A percentile compares a stretch with the other conserved stretches of the same genome.
Evolutionary conservation across 202 grass and related monocot species (phyloP).

Genomic region (Eragrostis tef): DNA sequence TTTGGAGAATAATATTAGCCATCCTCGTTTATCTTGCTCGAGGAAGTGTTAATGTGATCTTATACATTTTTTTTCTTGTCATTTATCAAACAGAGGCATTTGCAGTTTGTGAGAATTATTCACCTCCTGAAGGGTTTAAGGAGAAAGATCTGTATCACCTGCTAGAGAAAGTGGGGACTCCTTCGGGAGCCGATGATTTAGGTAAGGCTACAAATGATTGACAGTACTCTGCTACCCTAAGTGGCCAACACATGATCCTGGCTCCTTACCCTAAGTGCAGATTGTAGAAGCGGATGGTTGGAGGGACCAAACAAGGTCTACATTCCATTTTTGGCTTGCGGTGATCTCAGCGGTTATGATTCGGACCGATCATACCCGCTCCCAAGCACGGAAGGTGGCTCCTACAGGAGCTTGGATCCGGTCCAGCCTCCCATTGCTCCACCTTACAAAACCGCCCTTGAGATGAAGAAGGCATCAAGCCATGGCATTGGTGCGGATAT

Average conservation of each 20-base stretch:
- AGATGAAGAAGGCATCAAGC: conserved; percentile 73
- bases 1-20: background rate
- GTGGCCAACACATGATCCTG: background rate
- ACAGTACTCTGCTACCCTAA: too few relatives aligned
- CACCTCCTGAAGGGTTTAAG: conserved; percentile 79
- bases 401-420: conserved; percentile 75
- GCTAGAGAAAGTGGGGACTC: conserved; percentile 90
- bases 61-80: background rate
- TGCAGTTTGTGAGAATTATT: conserved; percentile 89
- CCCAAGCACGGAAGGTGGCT: conserved; percentile 51
- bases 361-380: conserved; percentile 80
- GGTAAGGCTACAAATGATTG: conserved; percentile 18
- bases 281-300: conserved; percentile 91
- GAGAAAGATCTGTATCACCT: conserved; percentile 86
- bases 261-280: conserved; percentile 38
- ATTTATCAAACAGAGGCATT: conserved; percentile 72
- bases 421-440: conserved; percentile 85
- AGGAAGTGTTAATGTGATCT: background rate
- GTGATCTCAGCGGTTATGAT: conserved; percentile 90
- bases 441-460: conserved; percentile 76
- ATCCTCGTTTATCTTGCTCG: background rate
- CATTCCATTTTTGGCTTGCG: conserved; percentile 89
- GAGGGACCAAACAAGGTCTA: conserved; percentile 90
- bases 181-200: conserved; percentile 67
- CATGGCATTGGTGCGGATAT: conserved; percentile 47